Evolutionary conservation across 352 stramenopile species (phyloP), one percentile per base, ranked within the genome.

Genomic region (Globisporangium emineosum): DNA sequence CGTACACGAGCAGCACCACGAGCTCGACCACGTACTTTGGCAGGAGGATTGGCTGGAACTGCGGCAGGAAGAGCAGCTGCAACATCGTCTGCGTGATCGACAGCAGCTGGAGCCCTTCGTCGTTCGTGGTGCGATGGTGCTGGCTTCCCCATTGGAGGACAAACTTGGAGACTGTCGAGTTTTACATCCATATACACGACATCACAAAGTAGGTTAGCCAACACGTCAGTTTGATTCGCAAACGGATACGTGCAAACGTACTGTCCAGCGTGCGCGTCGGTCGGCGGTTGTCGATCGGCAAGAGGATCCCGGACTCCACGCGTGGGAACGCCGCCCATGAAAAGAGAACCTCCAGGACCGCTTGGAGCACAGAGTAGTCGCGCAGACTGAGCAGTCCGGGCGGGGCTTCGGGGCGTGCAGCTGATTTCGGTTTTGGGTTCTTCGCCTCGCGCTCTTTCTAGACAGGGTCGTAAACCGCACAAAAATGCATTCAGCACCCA

Each of bases 331-430:
- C 76, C 19, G 72, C 71, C 87, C 87, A 96, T 32, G 77, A 88
- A 56, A 91, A 81, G 27, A 93, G 72, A 12, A 94, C 58, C 62
- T 96, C 87, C 17, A 93, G 64, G 12, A 80, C 82, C 2, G 87
- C 85, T 68, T 96, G 87, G 29, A 96, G 73, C 57, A 87, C 75
- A 21, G 85, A 90, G 76, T 93, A 94, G 67, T 96, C 87, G 2
- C 85, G 80, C 33, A 96, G 69, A 75, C 87, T 96, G 30, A 96
- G 69, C 47, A 96, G 71, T 51, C 83, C 83, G 2, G 68, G 70
- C 5, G 87, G 85, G 19, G 85, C 85, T 42, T 71, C 73, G 6
- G 78, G 78, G 21, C 55, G 66, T 8, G 62, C n/a, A 7, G 50
- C 10, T 7, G 60, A n/a, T 30, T 51, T 57, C 32, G 32, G n/a